Evolutionary conservation across 768 basidiomycete species (phyloP).

Genomic region (Rhodotorula kratochvilovae): DNA sequence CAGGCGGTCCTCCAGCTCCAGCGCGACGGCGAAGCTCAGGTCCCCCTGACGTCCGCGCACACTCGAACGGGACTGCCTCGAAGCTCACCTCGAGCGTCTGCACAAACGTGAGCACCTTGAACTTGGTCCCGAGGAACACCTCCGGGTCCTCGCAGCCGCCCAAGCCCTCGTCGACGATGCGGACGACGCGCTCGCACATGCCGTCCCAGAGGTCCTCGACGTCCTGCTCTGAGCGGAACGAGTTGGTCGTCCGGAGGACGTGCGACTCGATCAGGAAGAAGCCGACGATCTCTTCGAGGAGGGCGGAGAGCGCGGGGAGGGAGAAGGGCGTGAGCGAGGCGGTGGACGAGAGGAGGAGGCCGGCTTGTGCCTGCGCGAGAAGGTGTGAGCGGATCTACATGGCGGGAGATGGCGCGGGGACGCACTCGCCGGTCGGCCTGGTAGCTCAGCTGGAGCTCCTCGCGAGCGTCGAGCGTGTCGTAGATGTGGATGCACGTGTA

Average conservation of each 20-base stretch:
- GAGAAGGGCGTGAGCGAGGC: constrained; percentile 46
- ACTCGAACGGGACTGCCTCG: no score
- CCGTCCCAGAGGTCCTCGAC: constrained; percentile 94
- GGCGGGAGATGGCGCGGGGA: not conserved
- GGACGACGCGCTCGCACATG: constrained; percentile 67
- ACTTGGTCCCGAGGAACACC: constrained; percentile 74
- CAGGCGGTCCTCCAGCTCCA: no score
- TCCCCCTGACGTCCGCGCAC: no score
- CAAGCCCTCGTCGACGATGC: constrained; percentile 68
- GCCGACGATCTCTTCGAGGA: constrained; percentile 90
- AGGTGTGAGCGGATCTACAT: no score
- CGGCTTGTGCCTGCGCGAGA: constrained; percentile 77
- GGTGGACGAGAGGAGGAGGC: constrained; percentile 69
- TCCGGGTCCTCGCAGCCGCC: constrained; percentile 72
- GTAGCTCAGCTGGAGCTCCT: constrained; percentile 83
- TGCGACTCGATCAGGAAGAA: constrained; percentile 96
- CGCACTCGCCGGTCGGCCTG: constrained; percentile 91
- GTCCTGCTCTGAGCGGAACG: constrained; percentile 81
- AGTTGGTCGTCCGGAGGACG: constrained; percentile 76
- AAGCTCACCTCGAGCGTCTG: constrained; percentile 77
- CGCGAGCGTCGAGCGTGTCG: constrained; percentile 79
- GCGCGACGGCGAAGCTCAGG: no score
- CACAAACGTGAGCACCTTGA: constrained; percentile 74
- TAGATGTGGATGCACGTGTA: constrained; percentile 98
- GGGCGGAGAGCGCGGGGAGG: constrained; percentile 57